Base-by-base conservation (phyloP, 805 yeast genomes). In the Candida boleticola region DNA sequence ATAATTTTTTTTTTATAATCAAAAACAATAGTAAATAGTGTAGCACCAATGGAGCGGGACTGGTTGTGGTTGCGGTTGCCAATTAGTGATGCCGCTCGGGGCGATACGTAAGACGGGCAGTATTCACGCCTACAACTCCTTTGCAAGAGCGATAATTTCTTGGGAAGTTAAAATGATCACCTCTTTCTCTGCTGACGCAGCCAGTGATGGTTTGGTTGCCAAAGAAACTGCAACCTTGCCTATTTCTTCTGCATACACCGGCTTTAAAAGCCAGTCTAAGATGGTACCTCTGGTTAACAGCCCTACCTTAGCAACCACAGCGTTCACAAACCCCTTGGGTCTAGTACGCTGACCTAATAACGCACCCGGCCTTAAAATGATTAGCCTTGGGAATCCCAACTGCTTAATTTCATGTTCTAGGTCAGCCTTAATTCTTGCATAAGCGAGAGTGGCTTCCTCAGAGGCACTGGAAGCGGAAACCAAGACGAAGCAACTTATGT, bases 301-400 rank as follows among this genome's bases (percentile, higher is more conserved):
- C 7, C 36, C 25, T 13, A 77, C 16, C 2, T 50, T 60, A 11
- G 57, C 63, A 11, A 57, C 58, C 1, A 64, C 2, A 11, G 47
- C 54, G 42, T 66, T 71, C 3, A 57, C 57, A 3, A 64, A 50
- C 0, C 76, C 79, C 40, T 70, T 74, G 2, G 61, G 45, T 5
- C 46, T 45, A 14, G 65, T 71, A 52, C 95, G 69, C 22, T 76
- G 74, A 3, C 96, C 96, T 4, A 86, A 52, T 29, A 89, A 64
- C 0, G 70, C 59, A 11, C 96, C 96, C 0, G 97, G 97, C 54
- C 87, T 74, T 42, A 89, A 60, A 46, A 89, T 83, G 39, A 88
- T 76, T 1, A 89, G 80, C 41, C 79, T 71, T n/a, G 81, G 82
- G 60, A 88, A 89, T 21, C 71, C 74, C 43, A 89, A 67, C 0